Conservation (phyloP, 768 basidiomycete species). For the Pluteus cervinus region DNA sequence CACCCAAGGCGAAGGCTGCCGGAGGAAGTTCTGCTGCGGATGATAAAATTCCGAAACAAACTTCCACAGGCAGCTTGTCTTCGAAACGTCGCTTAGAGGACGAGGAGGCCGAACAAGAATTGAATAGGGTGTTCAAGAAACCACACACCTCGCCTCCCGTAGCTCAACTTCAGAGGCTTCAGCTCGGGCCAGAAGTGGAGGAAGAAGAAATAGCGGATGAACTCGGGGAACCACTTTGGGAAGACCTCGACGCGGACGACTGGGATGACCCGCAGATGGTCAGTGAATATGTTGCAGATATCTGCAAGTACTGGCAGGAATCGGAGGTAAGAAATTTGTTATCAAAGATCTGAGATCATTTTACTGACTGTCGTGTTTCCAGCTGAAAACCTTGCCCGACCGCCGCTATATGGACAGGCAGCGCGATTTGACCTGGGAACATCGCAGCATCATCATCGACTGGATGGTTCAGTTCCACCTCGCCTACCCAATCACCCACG, state of each 20-base stretch:
- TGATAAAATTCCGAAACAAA: too few relatives aligned
- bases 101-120: slow-evolving; percentile 42
- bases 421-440: slow-evolving; percentile 80
- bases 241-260: slow-evolving; percentile 85
- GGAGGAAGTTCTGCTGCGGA: slow-evolving; percentile 4
- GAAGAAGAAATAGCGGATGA: slow-evolving; percentile 28
- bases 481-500: slow-evolving; percentile 79
- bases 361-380: background rate
- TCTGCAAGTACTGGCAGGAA: slow-evolving; percentile 79
- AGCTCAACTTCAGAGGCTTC: slow-evolving; percentile 40
- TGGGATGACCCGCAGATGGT: slow-evolving; percentile 89
- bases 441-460: slow-evolving; percentile 85
- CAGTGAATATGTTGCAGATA: slow-evolving; percentile 84
- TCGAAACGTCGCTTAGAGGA: slow-evolving; percentile 9
- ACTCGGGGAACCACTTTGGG: slow-evolving; percentile 53
- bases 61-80: too few relatives aligned
- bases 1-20: too few relatives aligned
- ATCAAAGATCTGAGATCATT: background rate
- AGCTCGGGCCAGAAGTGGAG: slow-evolving; percentile 29
- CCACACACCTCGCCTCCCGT: slow-evolving; percentile 36
- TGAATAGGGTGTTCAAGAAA: slow-evolving; percentile 52
- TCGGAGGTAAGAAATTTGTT: slow-evolving; percentile 54
- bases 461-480: slow-evolving; percentile 92
- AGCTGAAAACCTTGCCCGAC: slow-evolving; percentile 76
- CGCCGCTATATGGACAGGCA: slow-evolving; percentile 83